These are phyloP conservation scores for Eucommia ulmoides DNA, from an alignment of 257 asterid genomes.

Conservation along the genomic window DNA sequence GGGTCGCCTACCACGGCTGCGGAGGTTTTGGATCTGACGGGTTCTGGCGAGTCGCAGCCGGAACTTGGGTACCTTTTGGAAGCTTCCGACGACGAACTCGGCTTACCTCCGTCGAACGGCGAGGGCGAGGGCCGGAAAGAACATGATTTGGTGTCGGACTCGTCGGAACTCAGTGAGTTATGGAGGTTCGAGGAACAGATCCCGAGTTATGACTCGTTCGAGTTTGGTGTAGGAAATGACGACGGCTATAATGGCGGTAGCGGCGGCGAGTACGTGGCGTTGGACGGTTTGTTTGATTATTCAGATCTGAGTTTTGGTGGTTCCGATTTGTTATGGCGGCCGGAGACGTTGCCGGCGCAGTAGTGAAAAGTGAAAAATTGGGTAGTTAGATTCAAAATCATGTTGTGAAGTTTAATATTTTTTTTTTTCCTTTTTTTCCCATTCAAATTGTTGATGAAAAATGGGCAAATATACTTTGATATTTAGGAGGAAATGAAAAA, in stretches of 20 bases:
- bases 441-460: too few relatives aligned
- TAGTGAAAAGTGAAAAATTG: too few relatives aligned
- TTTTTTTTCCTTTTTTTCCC: too few relatives aligned
- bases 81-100: slow-evolving; percentile 79
- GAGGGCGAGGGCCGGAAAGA: slow-evolving; percentile 5
- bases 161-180: slow-evolving; percentile 33
- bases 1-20: slow-evolving; percentile 15
- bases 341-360: slow-evolving; percentile 55
- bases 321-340: slow-evolving; percentile 32
- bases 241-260: slow-evolving; percentile 8
- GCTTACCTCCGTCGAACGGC: slow-evolving; percentile 47
- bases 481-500: too few relatives aligned
- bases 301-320: slow-evolving; percentile 56
- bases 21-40: slow-evolving; percentile 21
- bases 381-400: too few relatives aligned
- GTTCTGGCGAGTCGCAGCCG: slow-evolving; percentile 40
- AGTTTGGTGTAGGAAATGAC: slow-evolving; percentile 23
- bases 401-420: too few relatives aligned
- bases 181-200: slow-evolving; percentile 28
- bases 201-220: slow-evolving; percentile 45
- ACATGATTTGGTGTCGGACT: slow-evolving; percentile 29
- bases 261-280: slow-evolving; percentile 35
- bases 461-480: too few relatives aligned
- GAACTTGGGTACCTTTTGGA: slow-evolving; percentile 52
- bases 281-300: slow-evolving; percentile 68